These are phyloP conservation scores for Erigeron canadensis DNA, from an alignment of 129 eudicot species.

Conservation along the genomic window DNA sequence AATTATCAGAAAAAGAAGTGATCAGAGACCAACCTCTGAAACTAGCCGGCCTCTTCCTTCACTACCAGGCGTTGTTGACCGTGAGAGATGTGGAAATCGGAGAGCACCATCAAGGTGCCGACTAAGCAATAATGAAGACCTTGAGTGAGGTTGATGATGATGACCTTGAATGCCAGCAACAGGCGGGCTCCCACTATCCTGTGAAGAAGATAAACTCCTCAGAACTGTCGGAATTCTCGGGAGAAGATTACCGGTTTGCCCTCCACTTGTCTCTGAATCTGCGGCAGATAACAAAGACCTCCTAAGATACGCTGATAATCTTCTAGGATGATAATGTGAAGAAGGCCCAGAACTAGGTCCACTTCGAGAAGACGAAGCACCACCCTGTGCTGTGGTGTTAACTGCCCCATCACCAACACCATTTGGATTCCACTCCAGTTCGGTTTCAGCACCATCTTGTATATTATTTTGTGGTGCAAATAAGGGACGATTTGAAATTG, in stretches of 20 bases:
- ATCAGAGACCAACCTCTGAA: conserved; percentile 66
- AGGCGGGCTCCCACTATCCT: conserved; percentile 44
- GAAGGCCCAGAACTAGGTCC: conserved; percentile 46
- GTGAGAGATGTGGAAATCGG: conserved; percentile 57
- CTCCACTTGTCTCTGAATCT: conserved; percentile 49
- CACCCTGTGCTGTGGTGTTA: conserved; percentile 35
- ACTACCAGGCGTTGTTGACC: conserved; percentile 57
- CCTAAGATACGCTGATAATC: conserved; percentile 64
- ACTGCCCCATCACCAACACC: conserved; percentile 32
- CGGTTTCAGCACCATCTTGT: conserved; percentile 42
- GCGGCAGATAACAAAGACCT: conserved; percentile 53
- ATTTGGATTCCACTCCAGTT: conserved; percentile 38
- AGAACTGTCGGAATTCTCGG: conserved; percentile 30
- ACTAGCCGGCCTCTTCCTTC: conserved; percentile 88
- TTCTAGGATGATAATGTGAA: conserved; percentile 51
- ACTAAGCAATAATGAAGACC: conserved; percentile 47
- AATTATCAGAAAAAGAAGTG: neutral
- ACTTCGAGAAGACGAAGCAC: conserved; percentile 39
- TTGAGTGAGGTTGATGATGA: conserved; percentile 40
- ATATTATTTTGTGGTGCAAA: conserved; percentile 46
- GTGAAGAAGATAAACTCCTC: conserved; percentile 36
- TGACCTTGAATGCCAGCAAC: conserved; percentile 39
- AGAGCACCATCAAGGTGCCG: conserved; percentile 59
- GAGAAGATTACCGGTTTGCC: conserved; percentile 22
- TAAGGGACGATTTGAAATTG: conserved; percentile 65